Conservation (phyloP, 192 early-diverging fungal genomes). For the Linnemannia elongata region DNA sequence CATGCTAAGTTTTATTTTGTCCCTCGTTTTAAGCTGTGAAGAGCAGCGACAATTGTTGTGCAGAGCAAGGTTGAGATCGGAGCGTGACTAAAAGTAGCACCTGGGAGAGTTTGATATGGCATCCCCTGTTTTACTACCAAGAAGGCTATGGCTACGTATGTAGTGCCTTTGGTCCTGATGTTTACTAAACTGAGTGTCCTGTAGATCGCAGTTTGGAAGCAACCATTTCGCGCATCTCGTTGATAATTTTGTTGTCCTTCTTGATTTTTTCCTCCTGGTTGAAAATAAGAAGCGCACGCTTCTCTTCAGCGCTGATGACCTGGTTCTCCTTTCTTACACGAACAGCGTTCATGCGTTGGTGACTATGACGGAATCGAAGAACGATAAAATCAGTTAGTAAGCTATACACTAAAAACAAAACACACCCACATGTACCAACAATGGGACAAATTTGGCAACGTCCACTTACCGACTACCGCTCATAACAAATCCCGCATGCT, state of each 20-base stretch:
- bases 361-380: constrained; percentile 52
- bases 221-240: constrained; percentile 91
- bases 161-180: no score
- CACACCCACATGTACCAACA: neutral
- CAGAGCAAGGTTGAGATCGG: no score
- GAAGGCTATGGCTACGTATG: no score
- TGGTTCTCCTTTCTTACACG: constrained; percentile 97
- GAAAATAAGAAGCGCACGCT: constrained; percentile 85
- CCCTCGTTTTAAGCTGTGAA: no score
- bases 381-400: neutral
- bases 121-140: no score
- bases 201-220: constrained; percentile 64
- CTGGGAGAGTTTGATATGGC: no score
- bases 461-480: constrained; percentile 82
- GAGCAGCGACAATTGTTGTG: no score
- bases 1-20: no score
- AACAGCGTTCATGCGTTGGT: constrained; percentile 95
- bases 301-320: constrained; percentile 96
- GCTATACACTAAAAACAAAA: neutral
- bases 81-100: no score
- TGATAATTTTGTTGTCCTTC: constrained; percentile 94
- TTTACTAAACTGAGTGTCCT: constrained; percentile 34
- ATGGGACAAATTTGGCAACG: neutral
- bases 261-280: constrained; percentile 91
- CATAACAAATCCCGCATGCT: constrained; percentile 96